Conservation (phyloP, 345 rosid genomes). For the Bruguiera gymnorhiza region DNA sequence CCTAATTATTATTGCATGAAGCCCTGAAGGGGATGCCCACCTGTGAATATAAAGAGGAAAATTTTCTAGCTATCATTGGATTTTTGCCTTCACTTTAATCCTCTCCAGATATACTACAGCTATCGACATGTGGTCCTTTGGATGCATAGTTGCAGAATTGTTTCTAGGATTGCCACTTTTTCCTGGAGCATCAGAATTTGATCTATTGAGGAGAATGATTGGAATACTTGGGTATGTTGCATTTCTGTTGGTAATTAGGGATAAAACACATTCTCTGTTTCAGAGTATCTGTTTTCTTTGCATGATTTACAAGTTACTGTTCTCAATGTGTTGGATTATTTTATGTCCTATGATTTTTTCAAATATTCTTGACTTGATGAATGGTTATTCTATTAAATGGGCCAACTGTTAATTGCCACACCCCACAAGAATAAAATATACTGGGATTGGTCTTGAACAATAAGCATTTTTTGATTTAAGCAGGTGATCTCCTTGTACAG, state of each 20-base stretch:
- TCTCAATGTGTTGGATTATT: too few species aligned
- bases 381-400: too few species aligned
- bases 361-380: too few species aligned
- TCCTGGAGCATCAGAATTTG: constrained; percentile 99
- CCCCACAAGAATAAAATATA: too few species aligned
- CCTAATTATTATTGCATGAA: not conserved
- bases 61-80: not conserved
- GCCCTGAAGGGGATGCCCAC: not conserved
- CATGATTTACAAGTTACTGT: not conserved
- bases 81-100: constrained; percentile 38
- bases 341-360: too few species aligned
- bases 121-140: constrained; percentile 99
- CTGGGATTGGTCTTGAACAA: too few species aligned
- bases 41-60: not conserved
- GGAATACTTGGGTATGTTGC: constrained; percentile 78
- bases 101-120: constrained; percentile 81
- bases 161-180: constrained; percentile 95
- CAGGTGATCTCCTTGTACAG: too few species aligned
- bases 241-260: constrained; percentile 2
- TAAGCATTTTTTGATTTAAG: too few species aligned
- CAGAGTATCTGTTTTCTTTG: too few species aligned
- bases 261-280: not conserved
- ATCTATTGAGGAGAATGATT: constrained; percentile 87
- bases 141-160: constrained; percentile 98
- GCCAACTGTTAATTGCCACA: too few species aligned